Evolutionary conservation across 225 moss, liverwort and hornwort species (phyloP).

Genomic region (Antitrichia curtipendula): DNA sequence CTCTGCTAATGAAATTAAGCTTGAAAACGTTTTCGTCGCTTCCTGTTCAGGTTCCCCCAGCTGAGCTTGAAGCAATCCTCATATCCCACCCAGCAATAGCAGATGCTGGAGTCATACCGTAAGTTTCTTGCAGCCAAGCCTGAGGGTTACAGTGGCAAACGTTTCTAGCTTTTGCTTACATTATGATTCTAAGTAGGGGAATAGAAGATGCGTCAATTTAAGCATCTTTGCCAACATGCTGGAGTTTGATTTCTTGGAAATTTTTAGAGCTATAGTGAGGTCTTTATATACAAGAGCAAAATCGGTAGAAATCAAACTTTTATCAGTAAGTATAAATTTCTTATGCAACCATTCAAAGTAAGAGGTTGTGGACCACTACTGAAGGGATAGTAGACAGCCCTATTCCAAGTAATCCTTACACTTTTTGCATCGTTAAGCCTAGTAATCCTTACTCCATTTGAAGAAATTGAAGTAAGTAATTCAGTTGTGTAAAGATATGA

Average conservation of each 20-base stretch:
- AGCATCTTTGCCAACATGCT: too few species aligned
- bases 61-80: conserved; percentile 78
- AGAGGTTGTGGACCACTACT: not conserved
- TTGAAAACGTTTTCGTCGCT: not conserved
- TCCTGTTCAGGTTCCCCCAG: conserved; percentile 68
- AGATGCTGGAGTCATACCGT: conserved; percentile 91
- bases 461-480: not conserved
- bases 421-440: not conserved
- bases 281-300: not conserved
- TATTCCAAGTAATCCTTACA: not conserved
- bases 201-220: too few species aligned
- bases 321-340: too few species aligned
- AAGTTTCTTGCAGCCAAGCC: not conserved
- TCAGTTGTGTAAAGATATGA: not conserved
- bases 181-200: not conserved
- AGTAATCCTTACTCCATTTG: not conserved
- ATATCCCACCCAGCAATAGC: conserved; percentile 68
- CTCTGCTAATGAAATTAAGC: too few species aligned
- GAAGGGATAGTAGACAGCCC: not conserved
- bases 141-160: not conserved
- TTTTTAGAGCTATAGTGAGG: too few species aligned
- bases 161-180: not conserved
- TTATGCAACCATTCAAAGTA: not conserved
- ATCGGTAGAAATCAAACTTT: too few species aligned
- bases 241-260: not conserved